A percentile compares a stretch with the other conserved stretches of the same genome.
These are phyloP conservation scores for Epichloe gansuensis DNA, from an alignment of 2,329 filamentous ascomycete genomes.

Conservation along the genomic window DNA sequence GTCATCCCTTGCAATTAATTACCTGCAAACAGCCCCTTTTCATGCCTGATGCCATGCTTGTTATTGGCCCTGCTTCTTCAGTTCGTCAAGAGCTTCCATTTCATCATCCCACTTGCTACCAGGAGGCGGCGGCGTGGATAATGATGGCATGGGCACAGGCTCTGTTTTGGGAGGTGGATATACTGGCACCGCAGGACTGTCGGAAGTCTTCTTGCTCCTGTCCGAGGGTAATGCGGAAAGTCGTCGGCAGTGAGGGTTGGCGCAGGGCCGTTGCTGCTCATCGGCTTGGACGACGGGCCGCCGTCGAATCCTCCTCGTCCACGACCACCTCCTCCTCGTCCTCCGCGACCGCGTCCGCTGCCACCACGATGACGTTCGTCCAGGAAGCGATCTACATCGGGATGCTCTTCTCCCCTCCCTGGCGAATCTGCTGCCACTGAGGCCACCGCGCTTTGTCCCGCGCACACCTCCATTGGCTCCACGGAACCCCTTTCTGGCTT, in stretches of 20 bases:
- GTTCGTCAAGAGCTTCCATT: conserved; percentile 38
- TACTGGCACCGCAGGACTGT: conserved; percentile 7
- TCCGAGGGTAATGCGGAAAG: conserved; percentile 24
- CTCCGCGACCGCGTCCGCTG: conserved; percentile 20
- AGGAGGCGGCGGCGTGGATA: conserved; percentile 17
- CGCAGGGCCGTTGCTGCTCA: background rate
- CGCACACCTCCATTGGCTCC: conserved; percentile 29
- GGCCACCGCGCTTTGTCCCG: conserved; percentile 24
- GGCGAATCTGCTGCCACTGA: conserved; percentile 32
- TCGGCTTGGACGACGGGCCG: conserved; percentile 8
- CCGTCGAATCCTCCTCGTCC: conserved; percentile 14
- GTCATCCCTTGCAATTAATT: background rate
- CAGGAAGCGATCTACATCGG: conserved; percentile 24
- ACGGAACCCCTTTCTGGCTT: conserved; percentile 28
- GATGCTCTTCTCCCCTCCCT: conserved; percentile 21
- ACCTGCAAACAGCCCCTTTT: background rate
- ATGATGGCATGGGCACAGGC: conserved; percentile 8
- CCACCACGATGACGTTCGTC: conserved; percentile 23
- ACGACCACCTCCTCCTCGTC: conserved; percentile 23
- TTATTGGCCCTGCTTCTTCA: conserved; percentile 10
- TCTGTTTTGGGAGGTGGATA: conserved; percentile 1
- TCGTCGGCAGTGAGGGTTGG: conserved; percentile 19
- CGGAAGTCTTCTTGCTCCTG: conserved; percentile 11
- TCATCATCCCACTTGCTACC: conserved; percentile 45
- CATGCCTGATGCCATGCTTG: background rate